phyloP scores from a whole-genome alignment of 352 stramenopile genomes.

The Pythium rhizo-oryzae region DNA sequence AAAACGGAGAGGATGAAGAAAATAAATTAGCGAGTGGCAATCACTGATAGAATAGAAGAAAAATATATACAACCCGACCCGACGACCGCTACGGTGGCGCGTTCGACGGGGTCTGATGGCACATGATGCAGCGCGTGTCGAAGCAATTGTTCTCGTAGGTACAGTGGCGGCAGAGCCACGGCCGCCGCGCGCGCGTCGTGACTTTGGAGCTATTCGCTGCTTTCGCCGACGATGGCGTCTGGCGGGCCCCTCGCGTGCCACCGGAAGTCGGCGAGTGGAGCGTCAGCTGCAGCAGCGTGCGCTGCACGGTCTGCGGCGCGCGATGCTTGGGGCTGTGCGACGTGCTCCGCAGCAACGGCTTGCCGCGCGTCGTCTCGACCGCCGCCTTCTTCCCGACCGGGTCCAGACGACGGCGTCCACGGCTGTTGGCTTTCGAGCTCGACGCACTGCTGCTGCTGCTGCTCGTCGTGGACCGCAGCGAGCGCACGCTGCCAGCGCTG shows the following conservation, averaged over 20 bases:
- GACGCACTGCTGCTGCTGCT: slow-evolving; percentile 5
- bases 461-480: slow-evolving; percentile 20
- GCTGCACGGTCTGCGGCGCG: slow-evolving; percentile 10
- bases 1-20: not conserved
- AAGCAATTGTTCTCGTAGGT: slow-evolving; percentile 83
- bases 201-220: not conserved
- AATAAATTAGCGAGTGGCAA: slow-evolving; percentile 13
- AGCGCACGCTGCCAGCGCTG: slow-evolving; percentile 15
- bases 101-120: slow-evolving; percentile 34
- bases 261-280: slow-evolving; percentile 14
- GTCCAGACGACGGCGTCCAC: slow-evolving; percentile 2
- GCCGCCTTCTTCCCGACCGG: slow-evolving; percentile 17
- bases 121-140: slow-evolving; percentile 72
- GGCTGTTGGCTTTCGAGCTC: not conserved
- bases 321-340: slow-evolving; percentile 30
- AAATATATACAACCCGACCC: not conserved
- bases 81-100: too few species aligned
- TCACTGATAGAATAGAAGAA: not conserved
- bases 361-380: not conserved
- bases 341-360: slow-evolving; percentile 19
- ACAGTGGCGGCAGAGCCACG: slow-evolving; percentile 63
- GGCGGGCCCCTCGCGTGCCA: not conserved
- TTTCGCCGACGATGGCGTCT: not conserved
- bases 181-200: slow-evolving; percentile 22
- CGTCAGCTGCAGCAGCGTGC: slow-evolving; percentile 30